A percentile compares a stretch with the other conserved stretches of the same genome.
These are phyloP conservation scores for Penicillium samsonianum DNA, from an alignment of 495 filamentous ascomycete genomes.

Conservation along the genomic window DNA sequence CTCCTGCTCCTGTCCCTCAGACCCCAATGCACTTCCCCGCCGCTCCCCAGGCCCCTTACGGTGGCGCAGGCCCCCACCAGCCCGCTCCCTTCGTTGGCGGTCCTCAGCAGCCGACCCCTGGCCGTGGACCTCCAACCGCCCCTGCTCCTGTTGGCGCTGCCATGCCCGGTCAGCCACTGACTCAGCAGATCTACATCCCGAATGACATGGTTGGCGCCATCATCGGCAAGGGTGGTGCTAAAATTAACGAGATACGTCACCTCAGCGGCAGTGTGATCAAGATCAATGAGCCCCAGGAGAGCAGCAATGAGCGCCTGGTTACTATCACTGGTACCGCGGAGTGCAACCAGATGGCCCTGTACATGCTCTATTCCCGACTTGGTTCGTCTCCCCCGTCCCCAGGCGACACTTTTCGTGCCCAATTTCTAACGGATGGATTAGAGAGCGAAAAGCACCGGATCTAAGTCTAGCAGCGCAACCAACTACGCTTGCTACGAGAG, in stretches of 20 bases:
- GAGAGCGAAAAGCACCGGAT: slow-evolving; percentile 84
- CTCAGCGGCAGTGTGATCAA: slow-evolving; percentile 98
- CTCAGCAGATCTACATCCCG: slow-evolving; percentile 97
- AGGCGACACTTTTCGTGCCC: neutral
- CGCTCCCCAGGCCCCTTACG: slow-evolving; percentile 66
- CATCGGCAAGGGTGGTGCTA: slow-evolving; percentile 96
- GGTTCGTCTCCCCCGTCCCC: slow-evolving; percentile 60
- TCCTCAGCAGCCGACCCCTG: slow-evolving; percentile 60
- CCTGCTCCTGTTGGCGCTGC: slow-evolving; percentile 71
- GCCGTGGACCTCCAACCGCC: slow-evolving; percentile 48
- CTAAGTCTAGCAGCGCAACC: slow-evolving; percentile 31
- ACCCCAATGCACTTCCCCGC: slow-evolving; percentile 72
- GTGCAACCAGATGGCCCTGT: slow-evolving; percentile 98
- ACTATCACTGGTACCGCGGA: slow-evolving; percentile 97
- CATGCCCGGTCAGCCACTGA: slow-evolving; percentile 83
- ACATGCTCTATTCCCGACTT: slow-evolving; percentile 96
- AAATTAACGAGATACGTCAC: slow-evolving; percentile 98
- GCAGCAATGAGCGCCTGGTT: slow-evolving; percentile 95
- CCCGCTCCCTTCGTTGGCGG: slow-evolving; percentile 60
- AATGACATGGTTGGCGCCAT: slow-evolving; percentile 99
- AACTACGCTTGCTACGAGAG: slow-evolving; percentile 16
- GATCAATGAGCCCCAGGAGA: slow-evolving; percentile 99
- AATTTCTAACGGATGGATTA: slow-evolving; percentile 38
- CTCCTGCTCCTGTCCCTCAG: slow-evolving; percentile 62
- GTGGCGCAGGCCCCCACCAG: slow-evolving; percentile 75